These are phyloP conservation scores for Teratosphaeriaceae sp. DNA, from an alignment of 2,329 filamentous ascomycete genomes.

Conservation along the genomic window DNA sequence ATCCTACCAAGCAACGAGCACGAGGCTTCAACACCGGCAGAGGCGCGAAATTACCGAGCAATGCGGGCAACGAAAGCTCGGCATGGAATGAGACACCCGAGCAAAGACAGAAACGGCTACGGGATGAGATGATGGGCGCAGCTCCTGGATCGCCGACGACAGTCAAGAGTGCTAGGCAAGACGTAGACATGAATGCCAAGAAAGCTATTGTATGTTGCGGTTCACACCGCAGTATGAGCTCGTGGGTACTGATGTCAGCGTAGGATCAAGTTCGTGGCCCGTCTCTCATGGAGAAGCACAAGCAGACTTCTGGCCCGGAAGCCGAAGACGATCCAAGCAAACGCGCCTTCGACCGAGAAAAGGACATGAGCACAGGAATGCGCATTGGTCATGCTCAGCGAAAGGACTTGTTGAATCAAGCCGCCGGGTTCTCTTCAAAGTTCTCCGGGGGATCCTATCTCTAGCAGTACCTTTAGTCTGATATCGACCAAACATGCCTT, in stretches of 20 bases:
- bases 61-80: conserved; percentile 39
- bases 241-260: not conserved
- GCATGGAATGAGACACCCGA: conserved; percentile 92
- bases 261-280: conserved; percentile 29
- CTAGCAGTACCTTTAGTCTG: conserved; percentile 59
- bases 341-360: conserved; percentile 82
- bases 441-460: conserved; percentile 68
- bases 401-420: conserved; percentile 70
- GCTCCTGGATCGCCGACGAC: conserved; percentile 21
- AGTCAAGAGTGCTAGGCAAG: conserved; percentile 12
- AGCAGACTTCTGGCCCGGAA: conserved; percentile 44
- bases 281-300: conserved; percentile 42
- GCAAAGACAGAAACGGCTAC: conserved; percentile 73
- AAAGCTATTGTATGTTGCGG: conserved; percentile 50
- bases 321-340: conserved; percentile 88
- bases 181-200: conserved; percentile 37
- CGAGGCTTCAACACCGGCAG: conserved; percentile 75
- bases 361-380: conserved; percentile 77
- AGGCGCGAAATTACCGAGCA: conserved; percentile 41
- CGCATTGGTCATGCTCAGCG: conserved; percentile 63
- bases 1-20: conserved; percentile 75
- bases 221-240: too few relatives aligned
- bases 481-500: conserved; percentile 74
- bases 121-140: conserved; percentile 76
- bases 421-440: conserved; percentile 71